Evolutionary conservation across 495 filamentous ascomycete genomes (phyloP).

Genomic region (Xylaria castorea): DNA sequence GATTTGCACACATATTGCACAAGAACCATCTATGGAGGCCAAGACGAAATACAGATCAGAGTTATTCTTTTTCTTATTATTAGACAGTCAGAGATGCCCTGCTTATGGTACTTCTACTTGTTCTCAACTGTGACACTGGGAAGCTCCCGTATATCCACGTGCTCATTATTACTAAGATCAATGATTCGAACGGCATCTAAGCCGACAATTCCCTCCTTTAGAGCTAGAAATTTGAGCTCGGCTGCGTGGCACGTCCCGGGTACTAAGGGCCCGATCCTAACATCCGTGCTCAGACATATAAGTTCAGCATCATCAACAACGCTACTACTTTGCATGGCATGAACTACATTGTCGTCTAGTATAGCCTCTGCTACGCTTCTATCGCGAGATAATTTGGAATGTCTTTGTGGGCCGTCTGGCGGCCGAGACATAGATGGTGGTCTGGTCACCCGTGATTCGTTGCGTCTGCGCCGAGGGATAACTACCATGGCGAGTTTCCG

Average conservation of each 20-base stretch:
- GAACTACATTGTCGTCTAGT: conserved; percentile 82
- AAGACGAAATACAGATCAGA: not conserved
- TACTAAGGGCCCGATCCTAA: conserved; percentile 78
- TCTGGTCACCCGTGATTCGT: conserved; percentile 65
- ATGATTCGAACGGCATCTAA: conserved; percentile 83
- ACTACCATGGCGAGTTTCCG: conserved; percentile 83
- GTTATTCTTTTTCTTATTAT: not conserved
- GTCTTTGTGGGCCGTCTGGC: conserved; percentile 25
- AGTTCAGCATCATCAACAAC: conserved; percentile 75
- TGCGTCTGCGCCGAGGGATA: conserved; percentile 76
- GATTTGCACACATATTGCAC: not conserved
- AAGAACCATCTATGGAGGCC: not conserved
- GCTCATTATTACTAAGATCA: conserved; percentile 81
- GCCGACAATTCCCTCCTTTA: conserved; percentile 74
- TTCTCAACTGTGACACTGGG: conserved; percentile 71
- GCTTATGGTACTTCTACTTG: conserved; percentile 6
- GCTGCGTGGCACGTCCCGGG: conserved; percentile 81
- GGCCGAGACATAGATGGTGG: conserved; percentile 55
- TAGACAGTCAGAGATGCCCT: not conserved
- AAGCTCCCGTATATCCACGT: conserved; percentile 80
- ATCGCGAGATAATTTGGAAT: conserved; percentile 33
- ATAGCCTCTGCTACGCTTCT: conserved; percentile 73
- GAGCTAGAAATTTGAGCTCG: conserved; percentile 79
- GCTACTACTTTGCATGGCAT: conserved; percentile 79
- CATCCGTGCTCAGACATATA: conserved; percentile 81